These are phyloP conservation scores for Neoboletus magnificus DNA, from an alignment of 768 basidiomycete genomes.

Conservation along the genomic window DNA sequence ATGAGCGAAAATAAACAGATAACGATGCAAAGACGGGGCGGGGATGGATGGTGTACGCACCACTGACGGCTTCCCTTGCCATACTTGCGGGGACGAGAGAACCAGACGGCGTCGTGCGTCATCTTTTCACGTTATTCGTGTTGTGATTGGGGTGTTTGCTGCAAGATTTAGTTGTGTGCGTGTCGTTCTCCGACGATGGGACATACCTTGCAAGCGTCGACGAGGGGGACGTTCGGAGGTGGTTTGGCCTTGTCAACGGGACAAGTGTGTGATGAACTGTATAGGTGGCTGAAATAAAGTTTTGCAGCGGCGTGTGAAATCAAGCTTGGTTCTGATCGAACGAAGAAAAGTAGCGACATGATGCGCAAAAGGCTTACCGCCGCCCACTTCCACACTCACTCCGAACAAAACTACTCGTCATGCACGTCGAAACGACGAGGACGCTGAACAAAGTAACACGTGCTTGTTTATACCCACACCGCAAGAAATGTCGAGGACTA, in stretches of 20 bases:
- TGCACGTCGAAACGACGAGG: no score
- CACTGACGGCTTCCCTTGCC: constrained; percentile 94
- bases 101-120: constrained; percentile 99
- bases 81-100: constrained; percentile 91
- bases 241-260: neutral
- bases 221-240: neutral
- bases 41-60: neutral
- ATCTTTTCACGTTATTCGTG: constrained; percentile 74
- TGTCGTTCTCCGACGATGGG: neutral
- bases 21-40: neutral
- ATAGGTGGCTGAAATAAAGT: constrained; percentile 28
- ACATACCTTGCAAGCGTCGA: constrained; percentile 23
- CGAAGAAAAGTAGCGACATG: no score
- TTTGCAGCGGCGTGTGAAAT: no score
- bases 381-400: no score
- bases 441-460: no score
- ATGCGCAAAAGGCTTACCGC: no score
- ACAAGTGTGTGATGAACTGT: constrained; percentile 12
- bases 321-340: no score
- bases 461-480: no score
- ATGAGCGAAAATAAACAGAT: neutral
- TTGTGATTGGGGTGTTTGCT: constrained; percentile 1
- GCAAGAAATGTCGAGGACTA: no score
- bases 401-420: no score
- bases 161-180: neutral